phyloP scores from a whole-genome alignment of 495 filamentous ascomycete species.

The Xylaria bambusicola region DNA sequence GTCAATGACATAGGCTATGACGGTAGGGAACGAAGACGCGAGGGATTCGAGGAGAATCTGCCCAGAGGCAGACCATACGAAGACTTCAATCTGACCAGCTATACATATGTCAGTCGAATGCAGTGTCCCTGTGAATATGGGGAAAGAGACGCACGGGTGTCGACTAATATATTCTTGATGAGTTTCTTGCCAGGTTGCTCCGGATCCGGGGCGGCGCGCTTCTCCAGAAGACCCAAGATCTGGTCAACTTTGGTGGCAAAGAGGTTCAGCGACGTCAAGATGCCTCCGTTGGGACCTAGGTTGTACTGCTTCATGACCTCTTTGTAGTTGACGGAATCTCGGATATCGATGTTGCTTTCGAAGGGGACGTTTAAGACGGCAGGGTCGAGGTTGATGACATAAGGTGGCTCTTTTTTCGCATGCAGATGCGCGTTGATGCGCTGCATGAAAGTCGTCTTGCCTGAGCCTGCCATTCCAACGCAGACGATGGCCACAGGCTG shows the following conservation, averaged over 20 bases:
- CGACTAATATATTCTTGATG: slow-evolving; percentile 84
- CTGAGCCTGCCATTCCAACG: slow-evolving; percentile 96
- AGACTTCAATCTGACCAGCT: slow-evolving; percentile 95
- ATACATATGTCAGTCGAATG: neutral
- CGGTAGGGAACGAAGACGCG: slow-evolving; percentile 90
- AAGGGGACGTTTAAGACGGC: slow-evolving; percentile 96
- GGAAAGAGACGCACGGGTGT: slow-evolving; percentile 62
- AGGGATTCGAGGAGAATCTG: slow-evolving; percentile 91
- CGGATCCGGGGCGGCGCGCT: slow-evolving; percentile 70
- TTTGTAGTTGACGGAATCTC: slow-evolving; percentile 98
- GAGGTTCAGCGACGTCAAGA: slow-evolving; percentile 91
- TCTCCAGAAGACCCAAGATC: slow-evolving; percentile 84
- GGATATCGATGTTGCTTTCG: slow-evolving; percentile 97
- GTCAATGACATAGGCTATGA: slow-evolving; percentile 96
- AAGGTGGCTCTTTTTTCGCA: slow-evolving; percentile 70
- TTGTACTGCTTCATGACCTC: slow-evolving; percentile 99
- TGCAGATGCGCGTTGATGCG: slow-evolving; percentile 91
- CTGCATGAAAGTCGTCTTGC: slow-evolving; percentile 99
- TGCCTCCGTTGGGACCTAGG: slow-evolving; percentile 96
- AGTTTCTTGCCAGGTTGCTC: slow-evolving; percentile 60
- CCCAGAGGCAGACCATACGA: slow-evolving; percentile 94
- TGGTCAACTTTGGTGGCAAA: slow-evolving; percentile 98
- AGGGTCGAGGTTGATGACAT: slow-evolving; percentile 96
- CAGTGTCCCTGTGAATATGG: too few species aligned
- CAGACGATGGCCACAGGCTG: slow-evolving; percentile 75